Evolutionary conservation across 192 early-diverging fungal species (phyloP).

Genomic region (Backusella sp.): DNA sequence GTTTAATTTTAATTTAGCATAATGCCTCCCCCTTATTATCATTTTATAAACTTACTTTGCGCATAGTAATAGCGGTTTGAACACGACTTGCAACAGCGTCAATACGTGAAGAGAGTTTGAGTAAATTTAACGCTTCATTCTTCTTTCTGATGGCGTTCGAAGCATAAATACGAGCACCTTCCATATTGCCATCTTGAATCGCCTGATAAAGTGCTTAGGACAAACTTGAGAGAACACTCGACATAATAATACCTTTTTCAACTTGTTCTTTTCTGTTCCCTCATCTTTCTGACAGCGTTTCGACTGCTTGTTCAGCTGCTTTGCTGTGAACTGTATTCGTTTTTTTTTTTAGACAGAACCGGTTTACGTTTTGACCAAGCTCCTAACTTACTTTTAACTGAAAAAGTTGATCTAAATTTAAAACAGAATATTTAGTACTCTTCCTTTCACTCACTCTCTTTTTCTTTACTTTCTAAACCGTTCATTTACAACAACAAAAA

Average conservation of each 20-base stretch:
- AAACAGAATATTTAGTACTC: not conserved
- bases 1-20: not conserved
- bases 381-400: constrained; percentile 27
- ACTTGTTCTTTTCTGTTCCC: constrained; percentile 69
- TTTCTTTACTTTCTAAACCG: constrained; percentile 25
- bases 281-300: constrained; percentile 89
- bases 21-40: not conserved
- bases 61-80: constrained; percentile 95
- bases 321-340: constrained; percentile 79
- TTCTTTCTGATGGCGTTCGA: constrained; percentile 97
- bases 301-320: constrained; percentile 81
- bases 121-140: constrained; percentile 88
- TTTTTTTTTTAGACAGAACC: not conserved
- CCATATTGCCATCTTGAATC: constrained; percentile 89
- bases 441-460: not conserved
- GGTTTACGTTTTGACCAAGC: not conserved
- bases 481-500: constrained; percentile 9
- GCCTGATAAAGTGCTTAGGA: constrained; percentile 51
- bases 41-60: constrained; percentile 40
- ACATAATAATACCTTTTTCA: constrained; percentile 73
- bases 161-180: constrained; percentile 91
- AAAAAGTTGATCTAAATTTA: constrained; percentile 30
- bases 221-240: too few species aligned
- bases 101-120: constrained; percentile 85
- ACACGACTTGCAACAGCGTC: constrained; percentile 90